Evolutionary conservation across 768 basidiomycete species (phyloP), one percentile per base, ranked within the genome.

Genomic region (Cystobasidium tubakii): DNA sequence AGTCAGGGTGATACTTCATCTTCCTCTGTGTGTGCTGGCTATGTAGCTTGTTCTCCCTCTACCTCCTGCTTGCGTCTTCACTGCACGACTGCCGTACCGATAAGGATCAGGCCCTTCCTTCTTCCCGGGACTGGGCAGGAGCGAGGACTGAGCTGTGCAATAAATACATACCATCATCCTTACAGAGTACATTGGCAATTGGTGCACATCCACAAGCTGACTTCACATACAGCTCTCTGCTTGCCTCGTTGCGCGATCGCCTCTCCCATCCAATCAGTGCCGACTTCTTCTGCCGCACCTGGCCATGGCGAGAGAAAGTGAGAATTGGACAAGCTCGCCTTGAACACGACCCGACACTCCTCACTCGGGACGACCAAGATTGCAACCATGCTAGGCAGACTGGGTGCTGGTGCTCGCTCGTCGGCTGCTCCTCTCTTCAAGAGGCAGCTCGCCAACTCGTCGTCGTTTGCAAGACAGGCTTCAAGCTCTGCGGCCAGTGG

Each of bases 201-300:
- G n/a, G n/a, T n/a, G n/a, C n/a, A 54, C 42, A 54, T 69, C 66
- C 46, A 10, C 66, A 42, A 27, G 6, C 27, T 12, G 4, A 2
- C 15, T 33, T 54, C 29, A 27, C 6, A 12, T 12, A 15, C 50
- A 55, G 31, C 21, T 9, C 27, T 69, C 31, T 27, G 13, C 66
- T 69, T 54, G 27, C 46, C 55, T 4, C 9, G 12, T 33, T 33
- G 4, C 34, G 13, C 27, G 42, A 25, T 44, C 29, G 42, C 66
- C 9, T 50, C 44, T 53, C 31, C 39, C 29, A 9, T 46, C 42
- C 66, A 69, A 69, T 69, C 66, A 50, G 50, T 69, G 66, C 50
- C 50, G 42, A 27, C 21, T 44, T 54, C 46, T 46, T 39, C 46
- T 27, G 62, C 62, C 27, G n/a, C 19, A 31, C n/a, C n/a, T n/a